A percentile compares a stretch with the other conserved stretches of the same genome.
phyloP scores from a whole-genome alignment of 2,329 filamentous ascomycete genomes.

The Lasiodiplodia theobromae region DNA sequence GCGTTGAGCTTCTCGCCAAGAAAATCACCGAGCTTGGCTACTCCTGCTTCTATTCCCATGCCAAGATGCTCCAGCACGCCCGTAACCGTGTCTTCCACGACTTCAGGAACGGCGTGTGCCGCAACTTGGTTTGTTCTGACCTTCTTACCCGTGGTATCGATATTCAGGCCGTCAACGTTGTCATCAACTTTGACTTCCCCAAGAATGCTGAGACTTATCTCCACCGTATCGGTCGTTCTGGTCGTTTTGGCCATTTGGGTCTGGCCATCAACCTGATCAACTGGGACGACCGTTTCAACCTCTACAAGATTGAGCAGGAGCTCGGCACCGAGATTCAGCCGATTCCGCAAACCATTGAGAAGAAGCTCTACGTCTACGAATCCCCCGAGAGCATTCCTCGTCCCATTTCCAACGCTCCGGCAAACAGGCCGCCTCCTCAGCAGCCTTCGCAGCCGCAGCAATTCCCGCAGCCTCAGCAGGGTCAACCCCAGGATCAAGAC shows the following conservation, averaged over 20 bases:
- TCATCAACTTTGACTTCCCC: constrained; percentile 99
- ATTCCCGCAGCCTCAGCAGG: background rate
- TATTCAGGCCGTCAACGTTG: constrained; percentile 98
- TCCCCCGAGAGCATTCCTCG: constrained; percentile 93
- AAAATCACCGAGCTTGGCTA: constrained; percentile 99
- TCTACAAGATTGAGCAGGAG: constrained; percentile 98
- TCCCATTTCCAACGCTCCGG: constrained; percentile 68
- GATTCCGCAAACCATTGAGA: constrained; percentile 95
- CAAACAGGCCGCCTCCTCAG: constrained; percentile 36
- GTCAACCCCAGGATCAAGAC: constrained; percentile 40
- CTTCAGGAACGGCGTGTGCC: constrained; percentile 96
- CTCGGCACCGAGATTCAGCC: constrained; percentile 96
- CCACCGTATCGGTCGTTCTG: constrained; percentile 96
- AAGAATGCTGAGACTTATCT: constrained; percentile 99
- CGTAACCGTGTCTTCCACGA: constrained; percentile 99
- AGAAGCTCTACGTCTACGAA: constrained; percentile 98
- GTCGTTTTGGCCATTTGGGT: constrained; percentile 95
- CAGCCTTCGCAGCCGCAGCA: constrained; percentile 31
- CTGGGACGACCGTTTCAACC: constrained; percentile 98
- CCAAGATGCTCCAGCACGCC: constrained; percentile 95
- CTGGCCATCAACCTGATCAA: constrained; percentile 99
- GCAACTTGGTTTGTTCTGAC: constrained; percentile 97
- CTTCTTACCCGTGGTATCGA: constrained; percentile 98
- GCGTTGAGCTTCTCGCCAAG: constrained; percentile 95
- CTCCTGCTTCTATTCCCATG: constrained; percentile 99